Evolutionary conservation across 2,329 filamentous ascomycete genomes (phyloP).

Genomic region (Calonectria fujianensis): DNA sequence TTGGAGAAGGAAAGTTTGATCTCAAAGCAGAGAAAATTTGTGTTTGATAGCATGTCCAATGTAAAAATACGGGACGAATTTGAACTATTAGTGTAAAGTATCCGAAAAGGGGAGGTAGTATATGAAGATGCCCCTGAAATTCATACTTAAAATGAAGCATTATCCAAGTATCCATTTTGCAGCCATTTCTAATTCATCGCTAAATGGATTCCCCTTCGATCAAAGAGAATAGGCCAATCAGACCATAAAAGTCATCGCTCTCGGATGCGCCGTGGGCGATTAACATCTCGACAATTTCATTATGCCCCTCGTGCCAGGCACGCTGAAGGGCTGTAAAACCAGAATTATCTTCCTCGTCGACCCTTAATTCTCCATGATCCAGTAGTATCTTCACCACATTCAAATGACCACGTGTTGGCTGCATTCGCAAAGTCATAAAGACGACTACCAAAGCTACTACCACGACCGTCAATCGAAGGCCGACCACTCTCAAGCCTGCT

Average conservation of each 20-base stretch:
- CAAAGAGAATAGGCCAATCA: too few relatives aligned
- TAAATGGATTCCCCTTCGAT: neutral
- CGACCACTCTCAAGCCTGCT: too few relatives aligned
- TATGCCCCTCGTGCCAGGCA: neutral
- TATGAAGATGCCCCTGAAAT: neutral
- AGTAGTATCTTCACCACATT: neutral
- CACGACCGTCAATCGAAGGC: too few relatives aligned
- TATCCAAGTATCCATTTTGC: too few relatives aligned
- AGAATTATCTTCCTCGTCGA: neutral
- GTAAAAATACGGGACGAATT: neutral
- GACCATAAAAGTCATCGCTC: neutral
- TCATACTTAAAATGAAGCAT: neutral
- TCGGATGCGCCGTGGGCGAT: neutral
- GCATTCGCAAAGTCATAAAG: too few relatives aligned
- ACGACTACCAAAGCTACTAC: too few relatives aligned
- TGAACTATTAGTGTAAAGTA: neutral
- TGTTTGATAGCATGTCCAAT: neutral
- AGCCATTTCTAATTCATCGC: neutral
- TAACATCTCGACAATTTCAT: neutral
- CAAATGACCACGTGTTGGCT: too few relatives aligned
- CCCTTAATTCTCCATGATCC: neutral
- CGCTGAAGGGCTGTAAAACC: neutral
- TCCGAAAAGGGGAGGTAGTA: neutral
- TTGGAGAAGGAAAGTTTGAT: neutral
- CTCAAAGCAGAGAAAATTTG: neutral